Evolutionary conservation across 345 rosid species (phyloP).

Genomic region (Triadica sebifera): DNA sequence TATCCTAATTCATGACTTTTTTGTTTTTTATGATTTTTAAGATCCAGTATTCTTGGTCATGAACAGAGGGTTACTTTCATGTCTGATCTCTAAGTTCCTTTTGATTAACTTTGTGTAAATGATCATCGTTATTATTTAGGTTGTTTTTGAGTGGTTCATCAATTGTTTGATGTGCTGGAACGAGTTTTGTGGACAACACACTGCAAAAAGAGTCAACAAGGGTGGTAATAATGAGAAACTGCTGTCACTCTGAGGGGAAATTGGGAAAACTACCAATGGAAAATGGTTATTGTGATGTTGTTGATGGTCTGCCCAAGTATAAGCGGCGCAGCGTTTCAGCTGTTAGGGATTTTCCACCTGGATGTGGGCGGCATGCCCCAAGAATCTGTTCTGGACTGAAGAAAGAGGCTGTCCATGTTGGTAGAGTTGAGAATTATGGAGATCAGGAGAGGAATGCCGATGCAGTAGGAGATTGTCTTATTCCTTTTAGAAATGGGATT

Average conservation of each 20-base stretch:
- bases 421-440: not conserved
- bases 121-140: constrained; percentile 21
- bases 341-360: constrained; percentile 49
- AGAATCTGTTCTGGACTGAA: constrained; percentile 7
- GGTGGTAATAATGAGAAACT: constrained; percentile 27
- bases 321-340: constrained; percentile 49
- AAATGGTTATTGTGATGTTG: constrained; percentile 29
- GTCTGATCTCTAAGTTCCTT: not conserved
- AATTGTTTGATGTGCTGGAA: constrained; percentile 27
- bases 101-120: no score
- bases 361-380: constrained; percentile 38
- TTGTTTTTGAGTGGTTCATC: constrained; percentile 13
- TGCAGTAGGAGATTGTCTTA: not conserved
- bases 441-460: not conserved
- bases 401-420: constrained; percentile 12
- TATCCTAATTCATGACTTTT: not conserved
- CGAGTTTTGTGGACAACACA: constrained; percentile 37
- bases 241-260: constrained; percentile 29
- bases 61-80: not conserved
- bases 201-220: constrained; percentile 36
- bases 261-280: constrained; percentile 22
- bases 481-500: constrained; percentile 8
- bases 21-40: not conserved
- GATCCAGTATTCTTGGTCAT: not conserved
- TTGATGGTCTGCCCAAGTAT: constrained; percentile 24